Evolutionary conservation across 108 stramenopile genomes (phyloP), one percentile per base, ranked within the genome.

Genomic region (Fragilariopsis cylindrus): DNA sequence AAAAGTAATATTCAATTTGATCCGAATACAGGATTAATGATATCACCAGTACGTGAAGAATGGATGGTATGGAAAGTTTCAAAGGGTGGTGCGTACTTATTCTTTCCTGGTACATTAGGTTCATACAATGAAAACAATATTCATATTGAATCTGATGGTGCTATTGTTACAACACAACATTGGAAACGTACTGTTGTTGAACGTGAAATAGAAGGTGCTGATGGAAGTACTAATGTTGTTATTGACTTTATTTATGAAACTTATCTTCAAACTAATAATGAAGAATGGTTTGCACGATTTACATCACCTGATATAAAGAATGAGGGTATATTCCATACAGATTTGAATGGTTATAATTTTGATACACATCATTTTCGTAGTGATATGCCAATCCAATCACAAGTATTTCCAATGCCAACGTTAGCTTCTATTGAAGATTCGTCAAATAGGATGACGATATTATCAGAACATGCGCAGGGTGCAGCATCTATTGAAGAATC

Each of bases 321-420:
- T 60, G 52, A 82, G 0, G 88, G 88, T 6, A 60, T 84, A 47
- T 88, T 88, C 70, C 88, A 88, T 54, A 88, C 88, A 6, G 88
- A 88, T 60, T 76, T 88, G 75, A 88, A 88, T 80, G 88, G 88
- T 4, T 84, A 72, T 57, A 86, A 85, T 47, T 88, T 85, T 50
- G 88, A 88, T 57, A 88, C 82, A 1, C 88, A 88, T 73, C 67
- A 84, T 21, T 83, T 74, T 57, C 77, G 88, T 11, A 16, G 64
- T 3, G 88, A 88, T 53, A 69, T 88, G 81, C 88, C 88, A 7
- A 75, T 88, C 72, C 88, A 88, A 57, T 72, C 74, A 55, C 88
- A 88, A 72, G 88, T 88, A 2, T 88, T 84, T 55, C 88, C 88
- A 39, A 88, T 88, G 88, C 88, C 88, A 21, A 85, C 85, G 3